Evolutionary conservation across 2,329 filamentous ascomycete species (phyloP), one percentile per base, ranked within the genome.

Genomic region (Neonectria neomacrospora): DNA sequence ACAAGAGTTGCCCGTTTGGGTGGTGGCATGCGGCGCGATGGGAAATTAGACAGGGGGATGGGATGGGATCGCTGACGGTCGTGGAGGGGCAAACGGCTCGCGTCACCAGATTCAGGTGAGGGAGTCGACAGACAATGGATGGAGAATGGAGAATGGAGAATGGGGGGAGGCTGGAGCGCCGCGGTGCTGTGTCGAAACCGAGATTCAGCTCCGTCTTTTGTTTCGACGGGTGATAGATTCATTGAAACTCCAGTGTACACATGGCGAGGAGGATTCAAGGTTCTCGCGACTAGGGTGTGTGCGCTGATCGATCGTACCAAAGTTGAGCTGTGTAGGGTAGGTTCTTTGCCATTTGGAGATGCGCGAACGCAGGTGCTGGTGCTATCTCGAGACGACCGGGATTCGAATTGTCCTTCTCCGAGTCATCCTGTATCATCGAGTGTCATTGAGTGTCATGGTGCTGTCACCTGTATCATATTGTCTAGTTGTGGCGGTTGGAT

Each of bases 21-120:
- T 20, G 30, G 11, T 30, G 42, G 14, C 32, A 28, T 32, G 39
- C 42, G 47, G 41, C 14, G 22, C 20, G 18, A 28, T 47, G 61
- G 61, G 58, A 65, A 66, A 67, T 62, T 58, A 59, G 41, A 47
- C 62, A 61, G 54, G 64, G 64, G n/a, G n/a, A n/a, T n/a, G n/a
- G n/a, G 63, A 44, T 41, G 8, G 26, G 42, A 45, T 47, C 18
- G 58, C 23, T 26, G 3, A 26, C 50, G 52, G 61, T 51, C 39
- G 55, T 34, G 51, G 58, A 53, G 47, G 32, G 44, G 44, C 23
- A 30, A 18, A 22, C 28, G 2, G 47, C 18, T 50, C n/a, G 53
- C 51, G 42, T 55, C 67, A 54, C 61, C 64, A 70, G 54, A 60
- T 71, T 69, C 66, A 71, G 70, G 70, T 71, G 67, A 66, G 61